Base-by-base conservation (phyloP, 345 rosid genomes). In the Citrus hindsii region DNA sequence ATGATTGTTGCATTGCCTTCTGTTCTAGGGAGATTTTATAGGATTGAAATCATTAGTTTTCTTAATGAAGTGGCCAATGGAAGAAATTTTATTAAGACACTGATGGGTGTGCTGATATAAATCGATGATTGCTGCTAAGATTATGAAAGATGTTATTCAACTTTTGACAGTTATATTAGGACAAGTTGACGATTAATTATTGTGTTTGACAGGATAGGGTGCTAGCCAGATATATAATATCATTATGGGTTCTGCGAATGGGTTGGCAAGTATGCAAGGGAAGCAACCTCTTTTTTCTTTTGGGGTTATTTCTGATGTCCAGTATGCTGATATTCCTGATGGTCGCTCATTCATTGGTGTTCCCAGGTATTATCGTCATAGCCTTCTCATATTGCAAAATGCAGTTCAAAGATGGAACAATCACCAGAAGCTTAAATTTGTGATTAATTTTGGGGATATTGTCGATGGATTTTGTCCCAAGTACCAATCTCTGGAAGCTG, bases 261-360 rank as follows among this genome's bases (percentile, higher is more conserved):
- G 76, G 51, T 79, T 78, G 71, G 51, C 78, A 60, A 81, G 79
- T 12, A 24, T 71, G 72, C 87, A 69, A 70, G 88, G 80, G 76
- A 83, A 76, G 68, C 80, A 79, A 73, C 98, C 97, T 35, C 89
- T 91, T 66, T 95, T 95, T 82, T 96, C 97, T 14, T 94, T 94
- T 40, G 99, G 98, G 53, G 92, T 92, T 60, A 92, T 96, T 42
- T 85, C 97, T 28, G 98, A 94, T 83, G 94, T 96, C 59, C 99
- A 94, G 69, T 90, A 94, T 73, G 98, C 97, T 10, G 98, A 96
- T 83, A 89, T 96, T 82, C 93, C 95, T 14, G 98, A 96, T 33
- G 98, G 99, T 2, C 80, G 68, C 40, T 94, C 99, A 8, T 94
- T 91, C 85, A 25, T 82, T 32, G 99, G 98, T n/a, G 88, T 90